Evolutionary conservation across 441 rosid species (phyloP).

Genomic region (Erodium texanum): DNA sequence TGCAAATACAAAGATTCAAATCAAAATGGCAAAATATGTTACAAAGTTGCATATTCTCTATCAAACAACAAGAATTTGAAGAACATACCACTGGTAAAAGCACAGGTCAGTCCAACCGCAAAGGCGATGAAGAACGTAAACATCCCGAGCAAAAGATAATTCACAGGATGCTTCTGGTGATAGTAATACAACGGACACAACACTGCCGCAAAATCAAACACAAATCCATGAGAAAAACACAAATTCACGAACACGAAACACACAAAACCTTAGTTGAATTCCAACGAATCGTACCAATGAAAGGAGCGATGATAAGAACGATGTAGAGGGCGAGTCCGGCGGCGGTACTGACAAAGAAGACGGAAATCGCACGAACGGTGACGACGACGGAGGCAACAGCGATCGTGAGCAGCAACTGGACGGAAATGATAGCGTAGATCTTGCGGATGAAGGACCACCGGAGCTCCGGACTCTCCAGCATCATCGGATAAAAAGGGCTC

Average conservation of each 20-base stretch:
- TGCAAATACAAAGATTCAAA: background rate
- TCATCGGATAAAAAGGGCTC: constrained; percentile 65
- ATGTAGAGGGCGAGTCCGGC: constrained; percentile 76
- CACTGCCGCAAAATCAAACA: constrained; percentile 28
- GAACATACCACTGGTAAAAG: constrained; percentile 67
- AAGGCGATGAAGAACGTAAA: constrained; percentile 67
- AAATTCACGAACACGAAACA: no score
- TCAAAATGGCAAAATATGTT: background rate
- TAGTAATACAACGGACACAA: constrained; percentile 70
- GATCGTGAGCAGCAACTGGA: constrained; percentile 66
- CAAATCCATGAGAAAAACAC: background rate
- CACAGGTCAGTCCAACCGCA: constrained; percentile 69
- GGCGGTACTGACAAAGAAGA: constrained; percentile 47
- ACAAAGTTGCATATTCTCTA: background rate
- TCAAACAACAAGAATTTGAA: background rate
- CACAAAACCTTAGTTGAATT: background rate
- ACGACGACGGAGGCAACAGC: constrained; percentile 77
- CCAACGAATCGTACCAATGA: constrained; percentile 34
- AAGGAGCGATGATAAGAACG: constrained; percentile 56
- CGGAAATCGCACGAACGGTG: constrained; percentile 48
- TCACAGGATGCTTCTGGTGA: constrained; percentile 87
- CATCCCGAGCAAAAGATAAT: constrained; percentile 63
- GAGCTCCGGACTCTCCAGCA: constrained; percentile 73
- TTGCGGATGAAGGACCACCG: constrained; percentile 87
- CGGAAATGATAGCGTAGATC: constrained; percentile 52